These are phyloP conservation scores for Trichoderma atroviride DNA, from an alignment of 2,329 filamentous ascomycete species.

Conservation along the genomic window DNA sequence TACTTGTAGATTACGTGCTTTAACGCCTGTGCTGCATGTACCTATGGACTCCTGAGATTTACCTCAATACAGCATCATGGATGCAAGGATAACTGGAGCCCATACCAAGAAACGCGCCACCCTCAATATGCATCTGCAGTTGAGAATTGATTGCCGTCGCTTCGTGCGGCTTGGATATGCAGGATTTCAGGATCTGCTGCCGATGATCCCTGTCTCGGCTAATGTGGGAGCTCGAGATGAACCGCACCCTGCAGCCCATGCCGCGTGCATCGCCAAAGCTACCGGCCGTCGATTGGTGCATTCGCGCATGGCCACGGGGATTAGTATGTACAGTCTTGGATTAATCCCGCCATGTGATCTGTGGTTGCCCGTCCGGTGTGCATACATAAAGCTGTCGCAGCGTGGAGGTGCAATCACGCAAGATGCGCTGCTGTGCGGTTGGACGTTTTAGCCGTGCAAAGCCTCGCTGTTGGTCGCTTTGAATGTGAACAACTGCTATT, in stretches of 20 bases:
- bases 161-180: constrained; percentile 15
- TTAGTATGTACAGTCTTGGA: too few relatives aligned
- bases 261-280: neutral
- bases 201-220: constrained; percentile 23
- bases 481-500: neutral
- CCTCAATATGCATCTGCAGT: neutral
- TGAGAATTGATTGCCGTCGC: constrained; percentile 8
- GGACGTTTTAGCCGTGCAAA: neutral
- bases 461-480: neutral
- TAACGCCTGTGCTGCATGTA: neutral
- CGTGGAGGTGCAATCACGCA: constrained; percentile 20
- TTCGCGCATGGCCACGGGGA: constrained; percentile 9
- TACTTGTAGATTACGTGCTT: neutral
- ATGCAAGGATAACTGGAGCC: neutral
- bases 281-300: constrained; percentile 12
- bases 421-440: neutral
- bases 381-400: constrained; percentile 14
- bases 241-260: neutral
- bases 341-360: constrained; percentile 22
- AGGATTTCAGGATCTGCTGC: constrained; percentile 11
- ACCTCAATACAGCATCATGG: neutral
- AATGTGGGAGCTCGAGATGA: constrained; percentile 1
- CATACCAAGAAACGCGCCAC: neutral
- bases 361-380: constrained; percentile 7
- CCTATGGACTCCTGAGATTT: neutral